Conservation (phyloP, 306 rosid species). For the Mimosa pudica region DNA sequence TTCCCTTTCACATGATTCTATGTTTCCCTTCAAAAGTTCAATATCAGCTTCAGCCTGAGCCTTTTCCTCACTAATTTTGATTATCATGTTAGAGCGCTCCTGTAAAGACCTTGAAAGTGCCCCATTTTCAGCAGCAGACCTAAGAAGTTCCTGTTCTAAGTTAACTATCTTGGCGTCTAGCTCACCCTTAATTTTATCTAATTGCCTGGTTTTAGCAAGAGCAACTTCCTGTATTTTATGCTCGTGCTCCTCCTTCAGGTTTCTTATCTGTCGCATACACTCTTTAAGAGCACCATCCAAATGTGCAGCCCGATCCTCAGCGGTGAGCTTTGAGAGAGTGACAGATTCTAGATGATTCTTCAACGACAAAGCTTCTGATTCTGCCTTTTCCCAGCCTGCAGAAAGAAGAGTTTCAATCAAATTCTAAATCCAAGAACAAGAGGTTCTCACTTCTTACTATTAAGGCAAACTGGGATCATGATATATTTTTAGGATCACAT, state of each 20-base stretch:
- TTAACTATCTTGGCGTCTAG: slow-evolving; percentile 69
- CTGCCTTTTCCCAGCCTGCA: slow-evolving; percentile 99
- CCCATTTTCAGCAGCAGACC: slow-evolving; percentile 86
- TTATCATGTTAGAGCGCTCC: slow-evolving; percentile 92
- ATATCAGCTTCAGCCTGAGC: slow-evolving; percentile 92
- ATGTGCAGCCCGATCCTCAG: slow-evolving; percentile 94
- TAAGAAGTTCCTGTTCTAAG: slow-evolving; percentile 87
- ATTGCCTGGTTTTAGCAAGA: slow-evolving; percentile 74
- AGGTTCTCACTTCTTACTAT: slow-evolving; percentile 13
- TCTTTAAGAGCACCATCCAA: slow-evolving; percentile 98
- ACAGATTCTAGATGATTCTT: slow-evolving; percentile 88
- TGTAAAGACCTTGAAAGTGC: slow-evolving; percentile 87
- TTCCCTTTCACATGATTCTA: slow-evolving; percentile 96
- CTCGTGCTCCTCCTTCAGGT: slow-evolving; percentile 94
- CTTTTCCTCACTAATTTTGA: slow-evolving; percentile 84
- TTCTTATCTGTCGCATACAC: slow-evolving; percentile 96
- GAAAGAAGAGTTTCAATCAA: slow-evolving; percentile 22
- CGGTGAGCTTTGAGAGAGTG: slow-evolving; percentile 85
- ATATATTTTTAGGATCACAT: not conserved
- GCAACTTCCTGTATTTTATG: slow-evolving; percentile 80
- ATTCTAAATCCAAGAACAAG: slow-evolving; percentile 28
- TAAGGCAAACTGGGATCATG: slow-evolving; percentile 15
- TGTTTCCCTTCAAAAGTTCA: slow-evolving; percentile 75
- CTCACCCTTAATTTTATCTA: slow-evolving; percentile 86
- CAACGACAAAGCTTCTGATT: slow-evolving; percentile 93